Evolutionary conservation across 768 basidiomycete species (phyloP).

Genomic region (Lactarius hengduanensis): DNA sequence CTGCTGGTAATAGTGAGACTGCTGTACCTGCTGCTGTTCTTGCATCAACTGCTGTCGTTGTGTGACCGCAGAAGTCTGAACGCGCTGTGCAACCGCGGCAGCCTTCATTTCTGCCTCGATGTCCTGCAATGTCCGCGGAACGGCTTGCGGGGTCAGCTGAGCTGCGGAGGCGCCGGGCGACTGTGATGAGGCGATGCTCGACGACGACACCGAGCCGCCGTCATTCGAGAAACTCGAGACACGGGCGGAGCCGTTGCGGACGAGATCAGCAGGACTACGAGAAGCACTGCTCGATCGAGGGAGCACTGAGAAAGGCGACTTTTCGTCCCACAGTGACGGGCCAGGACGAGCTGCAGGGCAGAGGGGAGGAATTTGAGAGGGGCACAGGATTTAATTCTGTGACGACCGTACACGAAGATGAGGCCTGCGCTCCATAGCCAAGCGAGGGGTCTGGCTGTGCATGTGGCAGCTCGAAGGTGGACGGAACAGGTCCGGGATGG

Average conservation of each 20-base stretch:
- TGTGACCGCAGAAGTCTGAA: constrained; percentile 28
- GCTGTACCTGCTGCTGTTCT: constrained; percentile 36
- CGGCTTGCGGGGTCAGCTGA: constrained; percentile 35
- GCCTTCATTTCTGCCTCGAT: constrained; percentile 84
- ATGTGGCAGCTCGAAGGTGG: not conserved
- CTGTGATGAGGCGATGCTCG: constrained; percentile 23
- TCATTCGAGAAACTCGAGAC: constrained; percentile 21
- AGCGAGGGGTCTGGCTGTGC: constrained; percentile 16
- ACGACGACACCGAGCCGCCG: constrained; percentile 19
- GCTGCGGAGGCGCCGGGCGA: constrained; percentile 22
- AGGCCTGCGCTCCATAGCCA: constrained; percentile 21
- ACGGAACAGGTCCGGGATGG: constrained; percentile 20
- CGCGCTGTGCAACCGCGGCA: constrained; percentile 40
- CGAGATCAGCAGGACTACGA: constrained; percentile 31
- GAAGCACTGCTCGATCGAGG: constrained; percentile 38
- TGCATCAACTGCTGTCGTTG: constrained; percentile 42
- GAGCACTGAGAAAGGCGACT: constrained; percentile 69
- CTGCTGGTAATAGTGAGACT: constrained; percentile 40
- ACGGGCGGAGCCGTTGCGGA: constrained; percentile 31
- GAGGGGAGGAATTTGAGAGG: constrained; percentile 34
- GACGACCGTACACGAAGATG: constrained; percentile 35
- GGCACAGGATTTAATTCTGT: constrained; percentile 27
- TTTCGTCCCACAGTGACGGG: constrained; percentile 82
- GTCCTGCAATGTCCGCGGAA: constrained; percentile 62
- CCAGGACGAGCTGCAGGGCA: constrained; percentile 50